phyloP scores from a whole-genome alignment of 1,284 basidiomycete species.

The Fistulina hepatica region DNA sequence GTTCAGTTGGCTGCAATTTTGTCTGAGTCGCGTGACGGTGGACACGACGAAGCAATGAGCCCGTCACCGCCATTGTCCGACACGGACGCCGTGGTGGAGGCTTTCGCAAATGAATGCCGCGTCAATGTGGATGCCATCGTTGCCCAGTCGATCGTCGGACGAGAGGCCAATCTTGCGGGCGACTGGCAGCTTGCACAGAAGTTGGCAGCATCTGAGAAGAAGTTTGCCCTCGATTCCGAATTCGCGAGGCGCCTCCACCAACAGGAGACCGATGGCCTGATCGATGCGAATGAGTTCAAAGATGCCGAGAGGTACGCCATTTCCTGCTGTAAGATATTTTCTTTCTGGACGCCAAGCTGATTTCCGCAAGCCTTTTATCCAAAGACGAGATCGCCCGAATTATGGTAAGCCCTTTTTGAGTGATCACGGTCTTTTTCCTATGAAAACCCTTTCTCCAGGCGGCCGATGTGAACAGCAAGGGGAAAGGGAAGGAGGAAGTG shows the following conservation, averaged over 20 bases:
- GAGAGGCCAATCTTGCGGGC: slow-evolving; percentile 17
- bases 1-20: no score
- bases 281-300: slow-evolving; percentile 17
- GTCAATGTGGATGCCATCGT: no score
- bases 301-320: slow-evolving; percentile 24
- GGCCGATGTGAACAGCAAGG: slow-evolving; percentile 24
- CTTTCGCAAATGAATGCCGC: no score
- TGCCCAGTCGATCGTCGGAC: no score
- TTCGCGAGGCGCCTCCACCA: slow-evolving; percentile 29
- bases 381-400: slow-evolving; percentile 21
- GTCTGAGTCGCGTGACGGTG: no score
- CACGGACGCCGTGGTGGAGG: no score
- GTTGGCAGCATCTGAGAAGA: slow-evolving; percentile 29
- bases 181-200: slow-evolving; percentile 27
- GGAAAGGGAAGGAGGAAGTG: slow-evolving; percentile 11
- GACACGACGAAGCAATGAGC: no score
- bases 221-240: slow-evolving; percentile 23
- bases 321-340: background rate
- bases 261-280: slow-evolving; percentile 19
- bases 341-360: background rate
- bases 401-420: slow-evolving; percentile 16
- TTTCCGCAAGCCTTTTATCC: slow-evolving; percentile 18
- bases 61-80: no score
- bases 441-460: slow-evolving; percentile 16
- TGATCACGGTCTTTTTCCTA: background rate